Conservation (phyloP, 2,329 filamentous ascomycete species). For the Fusarium nisikadoi region DNA sequence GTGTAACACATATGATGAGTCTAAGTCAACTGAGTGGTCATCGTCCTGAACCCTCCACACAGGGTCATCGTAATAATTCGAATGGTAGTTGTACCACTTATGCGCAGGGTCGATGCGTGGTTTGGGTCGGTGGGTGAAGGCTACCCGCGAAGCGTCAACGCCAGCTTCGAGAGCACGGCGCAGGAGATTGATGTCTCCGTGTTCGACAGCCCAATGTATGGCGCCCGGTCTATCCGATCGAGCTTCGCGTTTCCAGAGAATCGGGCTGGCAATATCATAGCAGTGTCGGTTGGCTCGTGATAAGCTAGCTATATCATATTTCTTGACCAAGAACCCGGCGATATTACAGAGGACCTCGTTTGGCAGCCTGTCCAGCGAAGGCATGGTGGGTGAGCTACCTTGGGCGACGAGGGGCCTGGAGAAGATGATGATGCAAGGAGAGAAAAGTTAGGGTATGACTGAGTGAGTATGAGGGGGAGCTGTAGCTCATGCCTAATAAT, state of each 20-base stretch:
- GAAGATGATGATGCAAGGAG: not conserved
- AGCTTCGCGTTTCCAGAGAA: slow-evolving; percentile 44
- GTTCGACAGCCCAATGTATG: slow-evolving; percentile 43
- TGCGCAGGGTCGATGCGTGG: slow-evolving; percentile 36
- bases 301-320: slow-evolving; percentile 42
- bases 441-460: not conserved
- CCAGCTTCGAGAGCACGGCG: slow-evolving; percentile 42
- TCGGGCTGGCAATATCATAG: slow-evolving; percentile 41
- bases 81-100: slow-evolving; percentile 46
- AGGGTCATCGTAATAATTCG: slow-evolving; percentile 42
- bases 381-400: slow-evolving; percentile 37
- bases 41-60: slow-evolving; percentile 42
- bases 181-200: slow-evolving; percentile 36
- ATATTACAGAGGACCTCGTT: slow-evolving; percentile 45
- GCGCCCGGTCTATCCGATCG: slow-evolving; percentile 42
- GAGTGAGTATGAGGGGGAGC: slow-evolving; percentile 33
- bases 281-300: slow-evolving; percentile 41
- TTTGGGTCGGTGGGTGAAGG: slow-evolving; percentile 43
- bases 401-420: slow-evolving; percentile 21
- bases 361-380: slow-evolving; percentile 46
- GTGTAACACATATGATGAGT: slow-evolving; percentile 39
- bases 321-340: slow-evolving; percentile 41
- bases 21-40: slow-evolving; percentile 42
- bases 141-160: slow-evolving; percentile 37
- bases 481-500: slow-evolving; percentile 13